A percentile compares a stretch with the other conserved stretches of the same genome.
phyloP scores from a whole-genome alignment of 1,284 basidiomycete genomes.

The Ganoderma meredithae region DNA sequence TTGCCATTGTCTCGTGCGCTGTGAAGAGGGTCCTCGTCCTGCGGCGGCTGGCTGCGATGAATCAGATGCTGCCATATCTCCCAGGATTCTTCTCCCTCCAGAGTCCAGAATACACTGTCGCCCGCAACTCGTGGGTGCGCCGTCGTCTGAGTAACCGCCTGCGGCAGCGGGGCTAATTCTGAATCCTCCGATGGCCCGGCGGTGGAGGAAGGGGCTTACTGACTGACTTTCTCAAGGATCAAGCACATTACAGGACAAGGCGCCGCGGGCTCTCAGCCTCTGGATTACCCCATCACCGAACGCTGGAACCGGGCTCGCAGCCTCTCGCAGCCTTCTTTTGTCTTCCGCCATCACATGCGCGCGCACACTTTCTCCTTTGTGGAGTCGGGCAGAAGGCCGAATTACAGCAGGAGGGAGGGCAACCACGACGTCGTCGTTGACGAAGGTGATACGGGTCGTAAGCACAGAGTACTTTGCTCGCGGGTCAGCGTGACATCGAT shows the following conservation, averaged over 20 bases:
- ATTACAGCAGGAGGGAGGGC: not conserved
- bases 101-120: not conserved
- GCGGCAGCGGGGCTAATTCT: not conserved
- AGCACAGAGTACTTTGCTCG: too few species aligned
- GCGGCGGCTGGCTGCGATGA: too few species aligned
- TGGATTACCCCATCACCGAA: not conserved
- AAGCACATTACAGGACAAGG: not conserved
- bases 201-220: not conserved
- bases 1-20: not conserved
- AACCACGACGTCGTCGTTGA: not conserved
- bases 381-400: not conserved
- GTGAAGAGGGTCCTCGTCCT: too few species aligned
- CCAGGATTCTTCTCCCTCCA: not conserved
- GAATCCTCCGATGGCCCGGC: not conserved
- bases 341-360: not conserved
- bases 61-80: not conserved
- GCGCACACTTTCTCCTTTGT: not conserved
- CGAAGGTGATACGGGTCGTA: not conserved
- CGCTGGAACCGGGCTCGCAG: too few species aligned
- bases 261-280: not conserved
- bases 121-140: not conserved
- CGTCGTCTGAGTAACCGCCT: slow-evolving; percentile 5
- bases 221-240: not conserved
- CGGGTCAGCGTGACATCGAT: too few species aligned
- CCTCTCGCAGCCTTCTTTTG: not conserved